Conservation (phyloP, 495 filamentous ascomycete genomes). For the Chaetomium fimeti region DNA sequence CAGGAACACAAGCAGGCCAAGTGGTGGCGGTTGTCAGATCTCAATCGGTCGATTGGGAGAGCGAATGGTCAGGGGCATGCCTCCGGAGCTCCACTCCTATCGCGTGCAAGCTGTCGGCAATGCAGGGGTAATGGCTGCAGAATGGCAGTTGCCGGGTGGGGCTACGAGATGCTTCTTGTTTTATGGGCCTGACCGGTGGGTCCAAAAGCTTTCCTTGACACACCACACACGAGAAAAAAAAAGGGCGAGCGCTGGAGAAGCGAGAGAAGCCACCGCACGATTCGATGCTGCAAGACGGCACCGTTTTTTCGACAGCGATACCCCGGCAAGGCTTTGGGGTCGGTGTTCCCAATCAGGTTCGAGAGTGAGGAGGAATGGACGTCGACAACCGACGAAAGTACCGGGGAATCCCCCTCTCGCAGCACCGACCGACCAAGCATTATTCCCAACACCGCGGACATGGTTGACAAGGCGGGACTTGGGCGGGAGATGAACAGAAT, state of each 20-base stretch:
- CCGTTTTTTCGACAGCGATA: not conserved
- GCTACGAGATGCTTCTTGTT: not conserved
- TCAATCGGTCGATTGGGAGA: slow-evolving; percentile 1
- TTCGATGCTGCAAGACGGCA: too few relatives aligned
- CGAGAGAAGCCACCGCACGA: too few relatives aligned
- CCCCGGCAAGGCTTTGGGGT: not conserved
- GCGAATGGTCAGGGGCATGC: not conserved
- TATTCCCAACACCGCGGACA: too few relatives aligned
- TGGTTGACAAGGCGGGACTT: not conserved
- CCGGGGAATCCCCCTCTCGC: too few relatives aligned
- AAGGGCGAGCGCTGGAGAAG: not conserved
- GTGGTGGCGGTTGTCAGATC: slow-evolving; percentile 6
- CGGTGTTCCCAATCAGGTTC: not conserved
- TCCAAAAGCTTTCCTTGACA: not conserved
- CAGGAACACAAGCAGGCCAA: not conserved
- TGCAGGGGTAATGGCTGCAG: not conserved
- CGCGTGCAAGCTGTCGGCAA: not conserved
- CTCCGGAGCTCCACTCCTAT: not conserved
- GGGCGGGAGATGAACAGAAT: not conserved
- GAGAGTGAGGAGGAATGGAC: not conserved
- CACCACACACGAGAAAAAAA: not conserved
- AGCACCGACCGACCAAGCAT: too few relatives aligned
- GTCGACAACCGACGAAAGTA: not conserved
- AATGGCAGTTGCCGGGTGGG: not conserved
- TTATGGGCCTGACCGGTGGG: not conserved